These are phyloP conservation scores for Hordeum vulgare DNA, from an alignment of 176 grass and related monocot species.

Conservation along the genomic window DNA sequence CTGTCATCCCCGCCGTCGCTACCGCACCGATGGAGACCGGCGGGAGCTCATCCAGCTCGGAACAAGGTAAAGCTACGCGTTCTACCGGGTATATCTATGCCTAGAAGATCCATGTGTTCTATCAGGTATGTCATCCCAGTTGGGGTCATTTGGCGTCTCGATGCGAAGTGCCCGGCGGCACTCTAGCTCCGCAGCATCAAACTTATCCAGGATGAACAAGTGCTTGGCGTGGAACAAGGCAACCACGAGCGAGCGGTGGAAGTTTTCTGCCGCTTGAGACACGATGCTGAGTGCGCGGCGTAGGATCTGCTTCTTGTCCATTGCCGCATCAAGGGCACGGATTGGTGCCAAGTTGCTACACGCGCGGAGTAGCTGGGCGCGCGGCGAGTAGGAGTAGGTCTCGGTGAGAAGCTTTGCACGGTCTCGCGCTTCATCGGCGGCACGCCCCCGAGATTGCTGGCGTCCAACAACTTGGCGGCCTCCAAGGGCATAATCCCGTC, in stretches of 20 bases:
- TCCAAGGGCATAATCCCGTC: not conserved
- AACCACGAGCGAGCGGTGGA: not conserved
- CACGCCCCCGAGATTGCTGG: not conserved
- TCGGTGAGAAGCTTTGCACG: not conserved
- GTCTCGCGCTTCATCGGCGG: not conserved
- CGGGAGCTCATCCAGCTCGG: too few species aligned
- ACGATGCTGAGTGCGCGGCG: not conserved
- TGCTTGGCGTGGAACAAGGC: slow-evolving; percentile 7
- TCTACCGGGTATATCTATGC: too few species aligned
- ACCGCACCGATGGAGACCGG: too few species aligned
- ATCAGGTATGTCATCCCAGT: not conserved
- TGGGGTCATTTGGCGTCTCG: not conserved
- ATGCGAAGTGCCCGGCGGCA: not conserved
- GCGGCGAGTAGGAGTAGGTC: not conserved
- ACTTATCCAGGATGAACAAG: not conserved
- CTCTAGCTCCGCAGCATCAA: not conserved
- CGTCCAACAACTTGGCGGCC: not conserved
- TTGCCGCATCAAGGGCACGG: not conserved
- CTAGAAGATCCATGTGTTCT: too few species aligned
- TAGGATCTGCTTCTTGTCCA: not conserved
- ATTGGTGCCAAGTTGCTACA: not conserved
- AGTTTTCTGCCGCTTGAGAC: not conserved
- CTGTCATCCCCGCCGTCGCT: too few species aligned
- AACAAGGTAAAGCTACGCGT: too few species aligned
- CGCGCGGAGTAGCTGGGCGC: not conserved